These are phyloP conservation scores for Pleurotus ostreatus DNA, from an alignment of 768 basidiomycete species.

Conservation along the genomic window DNA sequence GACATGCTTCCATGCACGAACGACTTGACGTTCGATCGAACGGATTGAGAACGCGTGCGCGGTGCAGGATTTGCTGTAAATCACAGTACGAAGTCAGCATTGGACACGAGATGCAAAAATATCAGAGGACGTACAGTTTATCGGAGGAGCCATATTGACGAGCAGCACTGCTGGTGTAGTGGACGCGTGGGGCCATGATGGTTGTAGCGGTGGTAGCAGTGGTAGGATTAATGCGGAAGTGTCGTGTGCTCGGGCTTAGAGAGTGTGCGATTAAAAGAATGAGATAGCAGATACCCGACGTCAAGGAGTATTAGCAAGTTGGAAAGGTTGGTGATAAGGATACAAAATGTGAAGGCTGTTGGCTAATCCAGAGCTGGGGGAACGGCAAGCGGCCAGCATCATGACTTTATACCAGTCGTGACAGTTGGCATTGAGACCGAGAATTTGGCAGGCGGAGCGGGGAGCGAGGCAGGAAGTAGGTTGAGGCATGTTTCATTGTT, in stretches of 20 bases:
- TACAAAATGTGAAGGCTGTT: neutral
- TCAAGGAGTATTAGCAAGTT: constrained; percentile 1
- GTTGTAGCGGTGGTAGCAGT: neutral
- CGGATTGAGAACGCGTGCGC: neutral
- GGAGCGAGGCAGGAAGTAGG: neutral
- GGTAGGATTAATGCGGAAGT: neutral
- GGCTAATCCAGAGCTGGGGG: constrained; percentile 8
- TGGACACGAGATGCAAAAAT: neutral
- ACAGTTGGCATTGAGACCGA: neutral
- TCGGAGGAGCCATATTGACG: neutral
- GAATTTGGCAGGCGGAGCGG: neutral
- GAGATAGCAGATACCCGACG: constrained; percentile 2
- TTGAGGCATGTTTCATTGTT: neutral
- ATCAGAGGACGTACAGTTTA: neutral
- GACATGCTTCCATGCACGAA: constrained; percentile 8
- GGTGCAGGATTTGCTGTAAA: neutral
- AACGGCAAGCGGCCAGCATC: neutral
- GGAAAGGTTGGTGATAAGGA: neutral
- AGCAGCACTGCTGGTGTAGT: neutral
- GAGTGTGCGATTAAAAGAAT: constrained; percentile 1
- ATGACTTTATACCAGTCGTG: constrained; percentile 2
- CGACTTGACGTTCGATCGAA: constrained; percentile 4
- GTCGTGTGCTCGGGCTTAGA: neutral
- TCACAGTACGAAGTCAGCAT: neutral
- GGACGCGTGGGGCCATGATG: constrained; percentile 2